Evolutionary conservation across 2,329 filamentous ascomycete species (phyloP), one percentile per base, ranked within the genome.

Genomic region (Periglandula ipomoeae): DNA sequence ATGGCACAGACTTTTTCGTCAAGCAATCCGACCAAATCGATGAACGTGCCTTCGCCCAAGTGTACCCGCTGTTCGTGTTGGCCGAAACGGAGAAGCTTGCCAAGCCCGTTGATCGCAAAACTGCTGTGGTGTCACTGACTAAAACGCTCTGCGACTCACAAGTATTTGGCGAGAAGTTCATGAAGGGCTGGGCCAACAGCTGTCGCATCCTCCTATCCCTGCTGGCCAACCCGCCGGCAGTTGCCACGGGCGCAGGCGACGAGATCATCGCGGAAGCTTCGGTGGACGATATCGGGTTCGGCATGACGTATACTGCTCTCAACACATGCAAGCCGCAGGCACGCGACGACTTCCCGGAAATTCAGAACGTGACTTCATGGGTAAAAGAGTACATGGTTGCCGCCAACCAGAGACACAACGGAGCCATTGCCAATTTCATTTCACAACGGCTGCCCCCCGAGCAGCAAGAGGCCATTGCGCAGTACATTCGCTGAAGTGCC

Each of bases 241-340:
- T 91, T 4, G 70, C 77, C 6, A 70, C 73, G 15, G 79, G 84
- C 1, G 70, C 76, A 32, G 83, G 84, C 50, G 84, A 88, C 54
- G 89, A 94, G 56, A 71, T 87, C 45, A 84, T 95, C 54, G 79
- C 82, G 10, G 93, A 97, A 63, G 84, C 89, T 3, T 91, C 97
- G 59, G 87, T 95, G 23, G 93, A 98, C 59, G 93, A 98, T 64
- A 82, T 96, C 56, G 85, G 88, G 24, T 98, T 98, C 61, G 93
- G 93, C 23, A 83, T 96, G 55, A 91, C 89, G 8, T 98, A 95
- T 69, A 97, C 93, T 1, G 84, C 87, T 27, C 78, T 98, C 53
- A 95, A 91, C 70, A 96, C 91, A 0, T 93, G 91, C 71, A 88
- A 85, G 64, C 82, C 82, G 51, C 72, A 80, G 4, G 70, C 79